Conservation (phyloP, 441 rosid species). For the Populus hybrid region DNA sequence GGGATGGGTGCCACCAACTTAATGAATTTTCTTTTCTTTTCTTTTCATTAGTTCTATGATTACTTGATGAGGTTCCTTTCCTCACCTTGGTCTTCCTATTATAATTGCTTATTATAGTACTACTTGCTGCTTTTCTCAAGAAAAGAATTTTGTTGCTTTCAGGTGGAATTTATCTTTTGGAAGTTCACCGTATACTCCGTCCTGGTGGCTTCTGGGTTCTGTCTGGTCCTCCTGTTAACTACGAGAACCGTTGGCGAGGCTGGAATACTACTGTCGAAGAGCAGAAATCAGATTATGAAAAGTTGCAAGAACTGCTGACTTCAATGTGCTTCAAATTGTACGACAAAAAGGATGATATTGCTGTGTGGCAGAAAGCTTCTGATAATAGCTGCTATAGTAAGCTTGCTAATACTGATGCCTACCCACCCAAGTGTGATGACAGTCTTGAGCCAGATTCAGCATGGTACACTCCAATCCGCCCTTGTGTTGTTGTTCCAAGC, state of each 20-base stretch:
- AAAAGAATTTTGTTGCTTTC: slow-evolving; percentile 17
- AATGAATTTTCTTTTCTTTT: not conserved
- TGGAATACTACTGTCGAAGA: slow-evolving; percentile 97
- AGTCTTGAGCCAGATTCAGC: slow-evolving; percentile 97
- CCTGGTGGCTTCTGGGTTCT: slow-evolving; percentile 99
- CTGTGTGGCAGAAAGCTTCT: slow-evolving; percentile 87
- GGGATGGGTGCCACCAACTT: not conserved
- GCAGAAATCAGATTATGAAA: slow-evolving; percentile 80
- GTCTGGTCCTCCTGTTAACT: slow-evolving; percentile 99
- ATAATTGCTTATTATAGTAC: not conserved
- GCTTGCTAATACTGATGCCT: slow-evolving; percentile 60
- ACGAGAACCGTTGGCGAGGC: slow-evolving; percentile 85
- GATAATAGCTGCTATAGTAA: slow-evolving; percentile 65
- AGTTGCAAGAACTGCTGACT: slow-evolving; percentile 69
- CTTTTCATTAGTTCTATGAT: not conserved
- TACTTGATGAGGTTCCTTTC: not conserved
- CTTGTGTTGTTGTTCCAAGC: slow-evolving; percentile 80
- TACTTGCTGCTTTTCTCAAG: slow-evolving; percentile 1
- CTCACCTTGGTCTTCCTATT: not conserved
- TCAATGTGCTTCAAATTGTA: slow-evolving; percentile 92
- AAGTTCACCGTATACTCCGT: slow-evolving; percentile 83
- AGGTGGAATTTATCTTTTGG: slow-evolving; percentile 95
- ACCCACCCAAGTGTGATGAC: slow-evolving; percentile 90
- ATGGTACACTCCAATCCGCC: slow-evolving; percentile 92
- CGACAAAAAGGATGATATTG: slow-evolving; percentile 83